These are phyloP conservation scores for Coemansia asiatica DNA, from an alignment of 192 early-diverging fungal species.

Conservation along the genomic window DNA sequence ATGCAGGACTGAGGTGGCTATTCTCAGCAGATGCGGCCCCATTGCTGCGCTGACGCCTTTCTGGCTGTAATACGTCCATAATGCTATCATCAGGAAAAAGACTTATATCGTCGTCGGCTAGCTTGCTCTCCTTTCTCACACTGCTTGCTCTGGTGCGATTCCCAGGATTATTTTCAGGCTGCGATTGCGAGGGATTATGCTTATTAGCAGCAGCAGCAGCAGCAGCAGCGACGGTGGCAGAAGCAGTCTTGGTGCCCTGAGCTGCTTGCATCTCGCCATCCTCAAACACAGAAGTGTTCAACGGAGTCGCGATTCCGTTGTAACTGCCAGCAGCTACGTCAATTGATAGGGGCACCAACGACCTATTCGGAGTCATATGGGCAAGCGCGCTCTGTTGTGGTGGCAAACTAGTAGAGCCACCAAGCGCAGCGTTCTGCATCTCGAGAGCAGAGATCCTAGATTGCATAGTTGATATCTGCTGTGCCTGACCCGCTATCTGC, in stretches of 20 bases:
- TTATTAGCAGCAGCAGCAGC: too few species aligned
- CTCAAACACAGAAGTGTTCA: not conserved
- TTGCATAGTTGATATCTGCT: constrained; percentile 2
- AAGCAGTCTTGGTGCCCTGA: not conserved
- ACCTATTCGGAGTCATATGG: not conserved
- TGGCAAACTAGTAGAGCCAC: not conserved
- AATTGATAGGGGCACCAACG: not conserved
- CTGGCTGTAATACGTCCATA: not conserved
- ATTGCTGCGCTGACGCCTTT: not conserved
- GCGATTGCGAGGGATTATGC: too few species aligned
- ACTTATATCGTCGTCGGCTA: not conserved
- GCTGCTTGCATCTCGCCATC: not conserved
- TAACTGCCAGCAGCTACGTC: not conserved
- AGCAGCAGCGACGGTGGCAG: not conserved
- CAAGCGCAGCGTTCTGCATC: not conserved
- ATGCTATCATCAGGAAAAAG: constrained; percentile 7
- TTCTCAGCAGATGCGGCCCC: not conserved
- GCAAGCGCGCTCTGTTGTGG: too few species aligned
- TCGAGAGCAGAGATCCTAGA: not conserved
- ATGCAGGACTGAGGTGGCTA: not conserved
- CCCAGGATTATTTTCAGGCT: not conserved
- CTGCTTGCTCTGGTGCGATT: not conserved
- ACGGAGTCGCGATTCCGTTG: not conserved
- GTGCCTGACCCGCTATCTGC: not conserved
- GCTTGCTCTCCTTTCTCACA: not conserved